These are phyloP conservation scores for Magnolia officinalis DNA, from an alignment of 164 flowering plant genomes.

Conservation along the genomic window DNA sequence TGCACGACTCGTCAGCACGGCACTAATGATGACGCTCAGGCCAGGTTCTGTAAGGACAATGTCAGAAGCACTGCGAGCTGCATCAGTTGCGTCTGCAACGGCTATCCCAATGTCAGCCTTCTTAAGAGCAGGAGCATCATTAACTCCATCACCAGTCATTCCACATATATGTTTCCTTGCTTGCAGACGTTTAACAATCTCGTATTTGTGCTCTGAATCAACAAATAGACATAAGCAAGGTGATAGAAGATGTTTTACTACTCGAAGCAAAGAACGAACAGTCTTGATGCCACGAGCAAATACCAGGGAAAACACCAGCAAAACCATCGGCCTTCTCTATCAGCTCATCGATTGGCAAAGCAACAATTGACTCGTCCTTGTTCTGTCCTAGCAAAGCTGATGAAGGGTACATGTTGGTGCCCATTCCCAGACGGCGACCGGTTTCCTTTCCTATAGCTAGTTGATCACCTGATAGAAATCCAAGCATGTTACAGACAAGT, in stretches of 20 bases:
- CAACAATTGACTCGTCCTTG: constrained; percentile 74
- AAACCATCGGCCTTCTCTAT: constrained; percentile 92
- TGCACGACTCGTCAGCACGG: constrained; percentile 81
- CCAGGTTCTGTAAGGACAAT: constrained; percentile 92
- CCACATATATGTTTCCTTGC: constrained; percentile 89
- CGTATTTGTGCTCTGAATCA: constrained; percentile 75
- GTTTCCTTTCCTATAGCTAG: constrained; percentile 91
- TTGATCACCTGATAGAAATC: constrained; percentile 63
- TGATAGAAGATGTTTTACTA: not conserved
- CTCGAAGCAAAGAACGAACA: not conserved
- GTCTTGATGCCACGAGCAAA: not conserved
- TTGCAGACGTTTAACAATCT: constrained; percentile 89
- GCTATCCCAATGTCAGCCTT: constrained; percentile 97
- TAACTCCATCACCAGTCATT: constrained; percentile 96
- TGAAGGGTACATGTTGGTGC: constrained; percentile 91
- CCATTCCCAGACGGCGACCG: constrained; percentile 92
- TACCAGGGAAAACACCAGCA: constrained; percentile 95
- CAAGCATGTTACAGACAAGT: not conserved
- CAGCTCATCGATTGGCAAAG: constrained; percentile 78
- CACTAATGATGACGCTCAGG: constrained; percentile 84
- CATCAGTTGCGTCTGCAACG: constrained; percentile 94
- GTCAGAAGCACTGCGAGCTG: constrained; percentile 97
- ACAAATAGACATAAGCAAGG: not conserved
- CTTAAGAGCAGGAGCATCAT: constrained; percentile 90
- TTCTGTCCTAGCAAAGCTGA: constrained; percentile 75